Base-by-base conservation (phyloP, 768 basidiomycete species). In the Naganishia friedmannii region DNA sequence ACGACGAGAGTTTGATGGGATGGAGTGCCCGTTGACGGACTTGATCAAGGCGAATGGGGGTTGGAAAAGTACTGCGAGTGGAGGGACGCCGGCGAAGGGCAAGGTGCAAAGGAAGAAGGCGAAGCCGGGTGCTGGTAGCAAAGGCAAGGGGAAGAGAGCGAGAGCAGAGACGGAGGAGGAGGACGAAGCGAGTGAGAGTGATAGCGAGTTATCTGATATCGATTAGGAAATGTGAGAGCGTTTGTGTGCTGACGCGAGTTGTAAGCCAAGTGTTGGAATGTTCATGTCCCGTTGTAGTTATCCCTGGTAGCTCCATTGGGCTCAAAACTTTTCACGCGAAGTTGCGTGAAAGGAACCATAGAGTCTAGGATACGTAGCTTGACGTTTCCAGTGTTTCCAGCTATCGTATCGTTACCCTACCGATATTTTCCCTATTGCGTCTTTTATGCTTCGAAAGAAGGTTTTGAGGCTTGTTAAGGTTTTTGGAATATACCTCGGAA, bases 1-100 rank as follows among this genome's bases (percentile, higher is more conserved):
- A 21, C 21, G 66, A 23, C 23, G 39, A 3, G 65, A 72, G 37
- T 67, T 67, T 48, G 63, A 72, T 8, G 46, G 68, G 37, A 55
- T 68, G 53, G 53, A 34, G 23, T 72, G 71, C 56, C 67, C 71
- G 15, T 54, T 72, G 37, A 37, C 60, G 42, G 57, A 68, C 19
- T 42, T 72, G 45, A 66, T 69, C 28, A 37, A 65, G 53, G 63
- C 58, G 19, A 55, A 65, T 26, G 69, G 69, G 9, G 69, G 69
- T 17, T 37, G 69, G 63, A 53, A 28, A 21, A 68, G 55, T 53
- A 57, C 39, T 15, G 37, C 67, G 10, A 45, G 63, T 12, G 65
- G 48, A 12, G 31, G 15, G 9, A 19, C 54, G 17, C 19, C 53
- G 32, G 26, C 10, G 51, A 69, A 69, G 57, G 68, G 57, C 3